A percentile compares a stretch with the other conserved stretches of the same genome.
These are phyloP conservation scores for Rutidosis leptorrhynchoides DNA, from an alignment of 129 eudicot genomes.

Conservation along the genomic window DNA sequence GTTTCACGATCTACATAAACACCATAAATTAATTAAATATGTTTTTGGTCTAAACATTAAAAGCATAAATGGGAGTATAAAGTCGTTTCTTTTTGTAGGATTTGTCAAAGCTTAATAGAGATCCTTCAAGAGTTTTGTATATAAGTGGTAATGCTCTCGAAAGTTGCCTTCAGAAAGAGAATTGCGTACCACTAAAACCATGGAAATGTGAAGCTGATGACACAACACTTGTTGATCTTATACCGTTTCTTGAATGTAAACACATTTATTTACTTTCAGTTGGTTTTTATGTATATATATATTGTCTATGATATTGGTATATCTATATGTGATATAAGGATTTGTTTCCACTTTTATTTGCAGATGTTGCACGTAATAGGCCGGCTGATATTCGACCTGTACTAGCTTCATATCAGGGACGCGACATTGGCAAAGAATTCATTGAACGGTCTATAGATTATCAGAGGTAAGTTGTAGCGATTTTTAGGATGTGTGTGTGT, in stretches of 20 bases:
- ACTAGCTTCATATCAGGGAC: slow-evolving; percentile 73
- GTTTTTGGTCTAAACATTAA: not conserved
- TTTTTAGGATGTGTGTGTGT: not conserved
- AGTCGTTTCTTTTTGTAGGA: slow-evolving; percentile 46
- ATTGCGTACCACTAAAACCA: slow-evolving; percentile 63
- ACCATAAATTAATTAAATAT: not conserved
- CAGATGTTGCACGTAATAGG: slow-evolving; percentile 71
- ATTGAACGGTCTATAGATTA: slow-evolving; percentile 72
- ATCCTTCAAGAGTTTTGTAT: slow-evolving; percentile 69
- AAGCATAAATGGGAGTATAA: not conserved
- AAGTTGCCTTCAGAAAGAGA: slow-evolving; percentile 78
- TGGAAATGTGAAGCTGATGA: slow-evolving; percentile 83
- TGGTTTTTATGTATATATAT: not conserved
- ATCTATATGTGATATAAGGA: not conserved
- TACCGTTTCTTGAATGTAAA: slow-evolving; percentile 90
- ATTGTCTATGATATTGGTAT: slow-evolving; percentile 3
- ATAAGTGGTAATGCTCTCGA: slow-evolving; percentile 87
- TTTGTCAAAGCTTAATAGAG: slow-evolving; percentile 79
- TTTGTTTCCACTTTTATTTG: slow-evolving; percentile 26
- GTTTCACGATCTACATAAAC: not conserved
- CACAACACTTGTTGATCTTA: slow-evolving; percentile 74
- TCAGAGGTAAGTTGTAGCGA: slow-evolving; percentile 44
- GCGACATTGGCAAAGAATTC: slow-evolving; percentile 79
- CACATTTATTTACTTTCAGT: not conserved
- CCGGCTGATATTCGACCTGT: slow-evolving; percentile 83